A percentile compares a stretch with the other conserved stretches of the same genome.
Conservation (phyloP, 192 early-diverging fungal species). For the Linnemannia zychae region DNA sequence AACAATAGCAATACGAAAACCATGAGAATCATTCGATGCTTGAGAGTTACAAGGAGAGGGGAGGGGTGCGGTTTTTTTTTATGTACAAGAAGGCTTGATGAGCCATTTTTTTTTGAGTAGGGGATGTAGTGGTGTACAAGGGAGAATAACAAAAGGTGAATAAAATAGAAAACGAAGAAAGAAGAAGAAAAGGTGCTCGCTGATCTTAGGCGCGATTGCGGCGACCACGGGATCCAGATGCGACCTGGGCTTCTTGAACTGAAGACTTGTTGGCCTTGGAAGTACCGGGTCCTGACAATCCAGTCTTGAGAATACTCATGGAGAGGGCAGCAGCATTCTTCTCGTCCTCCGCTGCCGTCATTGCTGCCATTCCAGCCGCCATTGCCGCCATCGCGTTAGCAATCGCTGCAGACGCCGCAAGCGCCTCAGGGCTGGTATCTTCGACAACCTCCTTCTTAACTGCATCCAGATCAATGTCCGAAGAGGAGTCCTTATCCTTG, state of each 20-base stretch:
- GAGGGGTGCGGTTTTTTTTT: constrained; percentile 1
- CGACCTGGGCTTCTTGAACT: background rate
- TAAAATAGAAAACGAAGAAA: background rate
- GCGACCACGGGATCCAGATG: background rate
- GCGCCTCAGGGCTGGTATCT: constrained; percentile 27
- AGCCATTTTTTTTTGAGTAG: background rate
- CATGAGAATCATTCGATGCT: constrained; percentile 1
- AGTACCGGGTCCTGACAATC: background rate
- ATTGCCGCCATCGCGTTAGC: constrained; percentile 54
- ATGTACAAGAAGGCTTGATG: background rate
- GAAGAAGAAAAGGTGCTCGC: no score
- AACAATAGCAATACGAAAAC: background rate
- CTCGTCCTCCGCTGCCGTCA: constrained; percentile 48
- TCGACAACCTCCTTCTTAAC: constrained; percentile 7
- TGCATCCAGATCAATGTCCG: background rate
- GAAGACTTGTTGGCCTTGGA: background rate
- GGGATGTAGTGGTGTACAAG: background rate
- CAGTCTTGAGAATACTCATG: background rate
- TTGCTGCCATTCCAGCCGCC: constrained; percentile 46
- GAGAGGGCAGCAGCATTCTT: constrained; percentile 18
- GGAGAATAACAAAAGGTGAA: background rate
- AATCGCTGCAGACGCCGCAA: constrained; percentile 38
- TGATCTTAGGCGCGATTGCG: background rate
- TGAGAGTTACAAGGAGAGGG: background rate
- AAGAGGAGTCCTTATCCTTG: background rate